Percentiles rank a stretch among this genome's conserved stretches.
These are phyloP conservation scores for Simmondsia chinensis DNA, from an alignment of 148 eudicot species.

Conservation along the genomic window DNA sequence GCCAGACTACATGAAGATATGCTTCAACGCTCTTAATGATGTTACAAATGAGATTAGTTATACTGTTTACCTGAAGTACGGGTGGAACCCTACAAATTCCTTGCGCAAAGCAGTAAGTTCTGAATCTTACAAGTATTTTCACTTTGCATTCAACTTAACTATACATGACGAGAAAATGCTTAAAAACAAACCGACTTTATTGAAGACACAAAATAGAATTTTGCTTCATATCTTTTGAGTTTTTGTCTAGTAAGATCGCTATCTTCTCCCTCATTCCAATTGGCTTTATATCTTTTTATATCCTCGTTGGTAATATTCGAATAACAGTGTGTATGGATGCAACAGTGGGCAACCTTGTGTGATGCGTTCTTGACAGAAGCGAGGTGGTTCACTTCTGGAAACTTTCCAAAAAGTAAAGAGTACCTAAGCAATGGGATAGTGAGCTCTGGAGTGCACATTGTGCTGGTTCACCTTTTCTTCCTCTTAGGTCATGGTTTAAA, in stretches of 20 bases:
- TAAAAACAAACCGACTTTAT: too few relatives aligned
- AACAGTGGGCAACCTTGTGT: slow-evolving; percentile 27
- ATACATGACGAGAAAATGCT: neutral
- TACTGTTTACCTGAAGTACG: slow-evolving; percentile 24
- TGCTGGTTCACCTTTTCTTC: slow-evolving; percentile 25
- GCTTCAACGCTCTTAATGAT: slow-evolving; percentile 35
- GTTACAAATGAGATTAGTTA: slow-evolving; percentile 30
- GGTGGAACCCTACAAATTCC: slow-evolving; percentile 29
- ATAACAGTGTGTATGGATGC: neutral
- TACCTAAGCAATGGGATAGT: slow-evolving; percentile 43
- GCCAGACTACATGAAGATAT: slow-evolving; percentile 51
- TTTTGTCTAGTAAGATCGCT: too few relatives aligned
- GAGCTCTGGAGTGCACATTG: slow-evolving; percentile 42
- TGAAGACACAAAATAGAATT: too few relatives aligned
- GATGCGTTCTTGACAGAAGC: slow-evolving; percentile 64
- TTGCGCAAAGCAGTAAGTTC: neutral
- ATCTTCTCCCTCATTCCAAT: too few relatives aligned
- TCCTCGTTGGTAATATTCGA: neutral
- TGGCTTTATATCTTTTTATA: neutral
- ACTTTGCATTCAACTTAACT: neutral
- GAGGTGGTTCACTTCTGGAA: slow-evolving; percentile 40
- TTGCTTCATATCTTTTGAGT: too few relatives aligned
- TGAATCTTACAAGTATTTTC: neutral
- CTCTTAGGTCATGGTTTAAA: slow-evolving; percentile 37
- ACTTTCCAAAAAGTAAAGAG: slow-evolving; percentile 32